Evolutionary conservation across 805 yeast species (phyloP), one percentile per base, ranked within the genome.

Genomic region (Saturnispora sekii): DNA sequence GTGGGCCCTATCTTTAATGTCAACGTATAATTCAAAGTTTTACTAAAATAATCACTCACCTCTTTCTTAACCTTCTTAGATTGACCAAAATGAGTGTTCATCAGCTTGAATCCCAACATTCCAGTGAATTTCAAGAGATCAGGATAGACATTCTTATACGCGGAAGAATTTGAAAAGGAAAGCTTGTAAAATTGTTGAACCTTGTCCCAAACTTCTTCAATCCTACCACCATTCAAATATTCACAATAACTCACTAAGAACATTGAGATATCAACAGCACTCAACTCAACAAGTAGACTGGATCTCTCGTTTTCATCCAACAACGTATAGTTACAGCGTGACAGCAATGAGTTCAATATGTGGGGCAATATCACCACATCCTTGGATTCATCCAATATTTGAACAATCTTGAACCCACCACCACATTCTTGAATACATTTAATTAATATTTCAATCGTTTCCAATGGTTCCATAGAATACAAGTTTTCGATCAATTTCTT

Each of bases 331-430:
- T 66, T 67, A 9, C 75, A 66, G 47, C 82, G 64, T 9, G 77
- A 65, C 17, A 62, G 57, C 30, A 82, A 67, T 0, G 84, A 67
- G 46, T 74, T 69, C 51, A 85, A 67, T 4, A 88, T 64, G 52
- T 75, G 72, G 0, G 94, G 89, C 11, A 87, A 65, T 0, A 94
- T 83, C 5, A 76, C 54, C 46, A 79, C 84, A 0, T 95, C 84
- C 51, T 84, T 76, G 7, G 95, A 83, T 0, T 93, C 90, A 62
- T 89, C 96, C 40, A 89, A 64, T 2, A 84, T 80, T 58, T 84
- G 87, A n/a, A 85, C 60, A 1, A 85, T 56, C 51, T 80, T 82
- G 53, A 53, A 30, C 12, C 49, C 44, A 11, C 48, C 41, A 49
- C 48, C 5, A 59, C 53, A 14, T 54, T 53, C 50, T 16, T 61